A percentile compares a stretch with the other conserved stretches of the same genome.
Evolutionary conservation across 345 rosid species (phyloP).

Genomic region (Luvunga scandens): DNA sequence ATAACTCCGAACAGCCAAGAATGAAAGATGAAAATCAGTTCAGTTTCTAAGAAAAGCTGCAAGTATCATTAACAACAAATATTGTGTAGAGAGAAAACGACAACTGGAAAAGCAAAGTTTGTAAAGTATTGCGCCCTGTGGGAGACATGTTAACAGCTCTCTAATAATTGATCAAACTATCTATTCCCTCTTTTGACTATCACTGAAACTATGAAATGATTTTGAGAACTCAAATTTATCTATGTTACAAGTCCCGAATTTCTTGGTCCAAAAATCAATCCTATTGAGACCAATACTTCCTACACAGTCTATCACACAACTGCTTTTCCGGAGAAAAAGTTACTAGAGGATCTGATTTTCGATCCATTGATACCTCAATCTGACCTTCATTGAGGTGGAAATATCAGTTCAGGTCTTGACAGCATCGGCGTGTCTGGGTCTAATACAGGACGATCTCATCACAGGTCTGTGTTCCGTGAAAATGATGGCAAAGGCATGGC

Average conservation of each 20-base stretch:
- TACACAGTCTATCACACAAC: background rate
- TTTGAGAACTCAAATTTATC: conserved; percentile 14
- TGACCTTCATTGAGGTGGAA: background rate
- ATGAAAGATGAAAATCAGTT: too few species aligned
- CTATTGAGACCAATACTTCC: background rate
- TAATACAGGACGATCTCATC: conserved; percentile 18
- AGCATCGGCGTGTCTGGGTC: background rate
- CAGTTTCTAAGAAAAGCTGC: too few species aligned
- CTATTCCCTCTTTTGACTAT: background rate
- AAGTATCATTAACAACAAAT: too few species aligned
- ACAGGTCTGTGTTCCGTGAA: conserved; percentile 79
- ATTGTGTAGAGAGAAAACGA: too few species aligned
- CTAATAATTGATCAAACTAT: background rate
- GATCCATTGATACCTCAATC: background rate
- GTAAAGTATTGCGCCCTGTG: too few species aligned
- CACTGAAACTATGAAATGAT: background rate
- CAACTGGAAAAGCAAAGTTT: too few species aligned
- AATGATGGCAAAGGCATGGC: conserved; percentile 89
- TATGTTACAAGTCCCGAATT: conserved; percentile 32
- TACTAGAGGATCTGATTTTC: background rate
- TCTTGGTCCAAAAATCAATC: conserved; percentile 18
- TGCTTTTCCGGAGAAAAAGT: background rate
- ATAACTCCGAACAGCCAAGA: too few species aligned
- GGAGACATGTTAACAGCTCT: background rate
- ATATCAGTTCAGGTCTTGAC: background rate